Conservation (phyloP, 768 basidiomycete genomes). For the Russula compacta region DNA sequence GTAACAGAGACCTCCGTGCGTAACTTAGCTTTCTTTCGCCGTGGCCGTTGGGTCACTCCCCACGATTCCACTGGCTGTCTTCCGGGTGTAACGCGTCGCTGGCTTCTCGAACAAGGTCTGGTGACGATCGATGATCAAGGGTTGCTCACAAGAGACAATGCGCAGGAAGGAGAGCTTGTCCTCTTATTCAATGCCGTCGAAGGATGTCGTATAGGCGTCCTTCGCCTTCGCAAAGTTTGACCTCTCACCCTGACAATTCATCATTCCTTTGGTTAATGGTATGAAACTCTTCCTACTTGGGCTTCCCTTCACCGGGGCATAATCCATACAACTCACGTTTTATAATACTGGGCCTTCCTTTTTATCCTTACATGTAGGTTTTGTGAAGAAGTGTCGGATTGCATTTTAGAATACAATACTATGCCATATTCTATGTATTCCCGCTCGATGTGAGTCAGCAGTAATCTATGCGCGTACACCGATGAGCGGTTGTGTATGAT, state of each 20-base stretch:
- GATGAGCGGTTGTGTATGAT: not conserved
- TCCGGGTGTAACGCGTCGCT: slow-evolving; percentile 60
- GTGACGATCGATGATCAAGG: slow-evolving; percentile 33
- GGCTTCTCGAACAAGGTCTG: slow-evolving; percentile 51
- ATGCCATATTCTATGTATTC: not conserved
- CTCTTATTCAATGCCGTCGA: slow-evolving; percentile 65
- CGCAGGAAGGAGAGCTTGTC: slow-evolving; percentile 48
- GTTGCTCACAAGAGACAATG: slow-evolving; percentile 24
- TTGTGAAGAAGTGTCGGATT: not conserved
- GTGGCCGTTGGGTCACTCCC: slow-evolving; percentile 57
- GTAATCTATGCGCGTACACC: not conserved
- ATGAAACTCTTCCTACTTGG: not conserved
- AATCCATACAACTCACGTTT: not conserved
- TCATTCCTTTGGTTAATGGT: not conserved
- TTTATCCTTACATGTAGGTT: not conserved
- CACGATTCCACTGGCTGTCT: slow-evolving; percentile 53
- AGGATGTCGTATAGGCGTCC: slow-evolving; percentile 48
- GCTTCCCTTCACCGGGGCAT: not conserved
- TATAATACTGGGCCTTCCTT: not conserved
- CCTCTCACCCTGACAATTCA: not conserved
- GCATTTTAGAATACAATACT: not conserved
- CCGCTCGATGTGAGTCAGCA: not conserved
- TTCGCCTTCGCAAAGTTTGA: not conserved
- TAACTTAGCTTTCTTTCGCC: slow-evolving; percentile 61
- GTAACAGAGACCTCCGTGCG: slow-evolving; percentile 62